Conservation (phyloP, 768 basidiomycete genomes). For the Collybiopsis luxurians region DNA sequence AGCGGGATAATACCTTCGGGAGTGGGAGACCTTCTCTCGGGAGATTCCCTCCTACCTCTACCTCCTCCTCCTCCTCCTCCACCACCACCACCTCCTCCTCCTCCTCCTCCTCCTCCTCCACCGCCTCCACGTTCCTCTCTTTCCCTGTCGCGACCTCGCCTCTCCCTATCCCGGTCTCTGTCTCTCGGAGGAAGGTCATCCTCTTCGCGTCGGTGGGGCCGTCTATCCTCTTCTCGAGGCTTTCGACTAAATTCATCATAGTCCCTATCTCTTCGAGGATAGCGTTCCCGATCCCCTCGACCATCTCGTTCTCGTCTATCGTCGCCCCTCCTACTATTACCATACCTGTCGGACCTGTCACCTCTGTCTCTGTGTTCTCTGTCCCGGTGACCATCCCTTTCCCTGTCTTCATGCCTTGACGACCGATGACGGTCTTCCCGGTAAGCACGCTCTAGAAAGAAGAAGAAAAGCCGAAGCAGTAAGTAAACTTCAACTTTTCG, state of each 20-base stretch:
- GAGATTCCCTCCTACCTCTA: constrained; percentile 45
- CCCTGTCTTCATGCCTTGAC: constrained; percentile 62
- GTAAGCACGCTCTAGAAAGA: constrained; percentile 52
- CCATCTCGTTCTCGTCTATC: constrained; percentile 48
- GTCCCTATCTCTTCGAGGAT: constrained; percentile 41
- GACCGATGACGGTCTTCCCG: constrained; percentile 70
- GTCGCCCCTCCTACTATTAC: constrained; percentile 40
- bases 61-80: constrained; percentile 32
- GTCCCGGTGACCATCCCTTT: constrained; percentile 34
- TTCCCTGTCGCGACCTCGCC: constrained; percentile 39
- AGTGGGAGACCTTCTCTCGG: constrained; percentile 84
- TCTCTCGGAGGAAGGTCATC: constrained; percentile 30
- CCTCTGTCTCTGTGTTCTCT: constrained; percentile 28
- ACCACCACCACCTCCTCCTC: constrained; percentile 21
- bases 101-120: constrained; percentile 29
- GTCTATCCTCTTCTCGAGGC: constrained; percentile 47
- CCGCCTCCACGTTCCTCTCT: constrained; percentile 38
- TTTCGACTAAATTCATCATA: constrained; percentile 43
- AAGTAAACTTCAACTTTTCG: constrained; percentile 38
- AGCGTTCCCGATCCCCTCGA: constrained; percentile 31
- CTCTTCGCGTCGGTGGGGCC: constrained; percentile 43
- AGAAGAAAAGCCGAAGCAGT: constrained; percentile 43
- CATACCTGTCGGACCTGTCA: constrained; percentile 19
- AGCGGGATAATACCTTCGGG: constrained; percentile 81
- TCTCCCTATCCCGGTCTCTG: constrained; percentile 15